phyloP scores from a whole-genome alignment of 257 asterid species.

The Solanum medicagineum region DNA sequence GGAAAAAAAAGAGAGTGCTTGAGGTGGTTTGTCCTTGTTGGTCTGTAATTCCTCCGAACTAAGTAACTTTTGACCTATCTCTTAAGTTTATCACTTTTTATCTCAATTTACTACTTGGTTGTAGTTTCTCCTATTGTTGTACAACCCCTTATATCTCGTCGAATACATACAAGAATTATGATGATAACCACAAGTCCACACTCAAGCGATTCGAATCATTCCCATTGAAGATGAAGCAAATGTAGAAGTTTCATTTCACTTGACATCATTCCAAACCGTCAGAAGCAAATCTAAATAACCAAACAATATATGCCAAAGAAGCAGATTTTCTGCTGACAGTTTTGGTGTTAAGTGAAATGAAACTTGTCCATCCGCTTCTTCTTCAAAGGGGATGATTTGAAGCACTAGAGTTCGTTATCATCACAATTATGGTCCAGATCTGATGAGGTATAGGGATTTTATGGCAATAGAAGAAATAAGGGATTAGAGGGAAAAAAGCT shows the following conservation, averaged over 20 bases:
- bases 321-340: background rate
- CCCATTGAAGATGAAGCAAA: slow-evolving; percentile 23
- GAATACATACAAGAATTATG: background rate
- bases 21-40: slow-evolving; percentile 6
- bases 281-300: background rate
- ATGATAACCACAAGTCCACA: slow-evolving; percentile 1
- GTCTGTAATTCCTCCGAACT: slow-evolving; percentile 28
- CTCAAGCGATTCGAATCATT: slow-evolving; percentile 16
- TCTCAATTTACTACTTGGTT: background rate
- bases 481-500: background rate
- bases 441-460: slow-evolving; percentile 14
- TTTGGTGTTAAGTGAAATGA: background rate
- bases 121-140: background rate
- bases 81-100: background rate
- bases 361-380: background rate
- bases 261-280: background rate
- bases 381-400: slow-evolving; percentile 29
- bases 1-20: slow-evolving; percentile 6
- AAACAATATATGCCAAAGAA: too few relatives aligned
- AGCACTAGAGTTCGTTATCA: background rate
- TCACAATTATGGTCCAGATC: background rate
- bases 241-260: background rate
- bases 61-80: background rate
- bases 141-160: slow-evolving; percentile 13
- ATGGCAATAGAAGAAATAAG: background rate